A percentile compares a stretch with the other conserved stretches of the same genome.
These are phyloP conservation scores for Trichoderma reesei DNA, from an alignment of 495 filamentous ascomycete genomes.

Conservation along the genomic window DNA sequence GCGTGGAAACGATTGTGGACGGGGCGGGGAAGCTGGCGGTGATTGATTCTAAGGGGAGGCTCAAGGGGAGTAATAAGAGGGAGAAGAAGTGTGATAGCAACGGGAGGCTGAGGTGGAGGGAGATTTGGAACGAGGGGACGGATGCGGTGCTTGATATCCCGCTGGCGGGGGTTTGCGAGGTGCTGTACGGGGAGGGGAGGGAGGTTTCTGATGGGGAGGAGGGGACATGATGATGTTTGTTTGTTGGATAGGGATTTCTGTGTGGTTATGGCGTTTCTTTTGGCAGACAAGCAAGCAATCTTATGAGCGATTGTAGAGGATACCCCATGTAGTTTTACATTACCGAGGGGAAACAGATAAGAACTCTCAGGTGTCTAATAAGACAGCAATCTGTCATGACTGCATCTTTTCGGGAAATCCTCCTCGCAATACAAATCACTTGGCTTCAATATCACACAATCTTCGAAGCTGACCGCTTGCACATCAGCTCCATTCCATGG, in stretches of 20 bases:
- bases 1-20: conserved; percentile 86
- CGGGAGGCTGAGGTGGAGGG: conserved; percentile 54
- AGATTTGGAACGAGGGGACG: conserved; percentile 81
- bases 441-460: too few relatives aligned
- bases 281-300: neutral
- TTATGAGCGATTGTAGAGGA: neutral
- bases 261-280: neutral
- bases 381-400: too few relatives aligned
- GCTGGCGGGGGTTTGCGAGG: conserved; percentile 92
- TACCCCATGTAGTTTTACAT: too few relatives aligned
- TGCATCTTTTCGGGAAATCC: too few relatives aligned
- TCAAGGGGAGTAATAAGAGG: conserved; percentile 42
- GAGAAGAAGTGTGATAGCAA: conserved; percentile 34
- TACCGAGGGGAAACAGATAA: too few relatives aligned
- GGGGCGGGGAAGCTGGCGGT: conserved; percentile 78
- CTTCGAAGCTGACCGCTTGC: too few relatives aligned
- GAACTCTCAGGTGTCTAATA: too few relatives aligned
- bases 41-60: conserved; percentile 60
- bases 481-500: too few relatives aligned
- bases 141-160: conserved; percentile 98
- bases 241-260: neutral
- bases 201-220: conserved; percentile 16
- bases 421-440: too few relatives aligned
- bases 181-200: conserved; percentile 56
- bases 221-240: conserved; percentile 2